Conservation (phyloP, 768 basidiomycete species). For the Filobasidium wieringae region DNA sequence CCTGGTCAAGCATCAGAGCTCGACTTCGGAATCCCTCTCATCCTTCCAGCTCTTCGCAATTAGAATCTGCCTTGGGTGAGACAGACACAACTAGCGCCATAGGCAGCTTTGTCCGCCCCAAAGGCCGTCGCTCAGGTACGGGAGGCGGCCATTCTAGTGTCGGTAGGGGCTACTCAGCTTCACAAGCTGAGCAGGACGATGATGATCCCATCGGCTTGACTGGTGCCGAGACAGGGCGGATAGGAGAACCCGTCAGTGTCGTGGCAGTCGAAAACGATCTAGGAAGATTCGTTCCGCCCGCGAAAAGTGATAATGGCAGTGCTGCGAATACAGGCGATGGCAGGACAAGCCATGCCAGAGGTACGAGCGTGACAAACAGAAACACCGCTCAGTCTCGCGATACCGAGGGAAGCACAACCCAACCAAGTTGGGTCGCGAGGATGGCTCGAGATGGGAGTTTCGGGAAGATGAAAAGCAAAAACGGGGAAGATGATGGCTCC, state of each 20-base stretch:
- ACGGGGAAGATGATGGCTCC: constrained; percentile 2
- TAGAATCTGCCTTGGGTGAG: constrained; percentile 9
- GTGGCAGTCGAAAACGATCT: constrained; percentile 35
- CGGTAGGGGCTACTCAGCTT: constrained; percentile 10
- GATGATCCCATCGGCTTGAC: constrained; percentile 7
- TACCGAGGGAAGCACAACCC: neutral
- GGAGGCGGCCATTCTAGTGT: constrained; percentile 4
- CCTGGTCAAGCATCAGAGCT: constrained; percentile 20
- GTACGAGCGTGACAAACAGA: neutral
- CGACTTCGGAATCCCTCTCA: constrained; percentile 31
- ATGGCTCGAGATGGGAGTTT: constrained; percentile 1
- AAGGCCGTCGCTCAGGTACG: constrained; percentile 2
- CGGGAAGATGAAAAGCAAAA: neutral
- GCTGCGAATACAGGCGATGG: neutral
- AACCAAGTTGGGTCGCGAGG: constrained; percentile 2
- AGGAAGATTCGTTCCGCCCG: constrained; percentile 26
- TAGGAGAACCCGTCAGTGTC: constrained; percentile 26
- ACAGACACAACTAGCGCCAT: constrained; percentile 22
- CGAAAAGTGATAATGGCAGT: constrained; percentile 30
- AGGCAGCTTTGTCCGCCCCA: constrained; percentile 19
- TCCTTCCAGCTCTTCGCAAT: constrained; percentile 35
- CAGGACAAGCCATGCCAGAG: neutral
- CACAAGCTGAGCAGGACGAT: constrained; percentile 30
- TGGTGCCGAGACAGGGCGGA: neutral
- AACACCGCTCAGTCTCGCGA: neutral